A percentile compares a stretch with the other conserved stretches of the same genome.
Evolutionary conservation across 1,284 basidiomycete genomes (phyloP).

Genomic region (Singerocomus rubriflavus): DNA sequence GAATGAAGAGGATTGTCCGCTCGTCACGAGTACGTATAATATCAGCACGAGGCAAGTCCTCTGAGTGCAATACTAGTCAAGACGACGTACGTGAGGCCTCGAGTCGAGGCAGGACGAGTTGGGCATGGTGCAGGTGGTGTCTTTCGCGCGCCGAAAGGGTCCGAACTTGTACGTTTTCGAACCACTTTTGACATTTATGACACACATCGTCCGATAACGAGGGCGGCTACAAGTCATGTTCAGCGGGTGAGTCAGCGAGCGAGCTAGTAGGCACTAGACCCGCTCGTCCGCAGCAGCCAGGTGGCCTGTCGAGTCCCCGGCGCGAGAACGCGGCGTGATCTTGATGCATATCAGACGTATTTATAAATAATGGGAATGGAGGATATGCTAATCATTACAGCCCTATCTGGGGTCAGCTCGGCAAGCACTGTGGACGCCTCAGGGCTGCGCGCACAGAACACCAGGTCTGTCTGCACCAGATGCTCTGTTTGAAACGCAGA

Average conservation of each 20-base stretch:
- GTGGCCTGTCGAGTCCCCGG: background rate
- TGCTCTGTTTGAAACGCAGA: background rate
- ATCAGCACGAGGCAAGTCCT: background rate
- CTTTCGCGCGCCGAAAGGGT: background rate
- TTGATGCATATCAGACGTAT: background rate
- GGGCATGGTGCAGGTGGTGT: background rate
- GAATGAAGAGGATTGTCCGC: conserved; percentile 43
- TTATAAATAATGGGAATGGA: background rate
- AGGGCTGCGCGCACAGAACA: too few species aligned
- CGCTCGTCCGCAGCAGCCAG: background rate
- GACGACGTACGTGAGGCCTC: too few species aligned
- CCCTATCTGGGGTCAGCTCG: too few species aligned
- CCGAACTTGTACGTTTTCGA: background rate
- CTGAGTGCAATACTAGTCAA: too few species aligned
- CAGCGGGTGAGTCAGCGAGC: too few species aligned
- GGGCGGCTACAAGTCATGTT: too few species aligned
- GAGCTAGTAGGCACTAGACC: too few species aligned
- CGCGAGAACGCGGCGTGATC: background rate
- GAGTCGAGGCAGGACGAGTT: background rate
- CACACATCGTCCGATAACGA: too few species aligned
- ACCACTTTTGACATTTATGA: too few species aligned
- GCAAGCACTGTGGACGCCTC: too few species aligned
- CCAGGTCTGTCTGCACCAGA: too few species aligned
- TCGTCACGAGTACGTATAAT: background rate
- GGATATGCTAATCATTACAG: background rate